A percentile compares a stretch with the other conserved stretches of the same genome.
These are phyloP conservation scores for Angomonas ambiguus DNA, from an alignment of 208 protist species.

Conservation along the genomic window DNA sequence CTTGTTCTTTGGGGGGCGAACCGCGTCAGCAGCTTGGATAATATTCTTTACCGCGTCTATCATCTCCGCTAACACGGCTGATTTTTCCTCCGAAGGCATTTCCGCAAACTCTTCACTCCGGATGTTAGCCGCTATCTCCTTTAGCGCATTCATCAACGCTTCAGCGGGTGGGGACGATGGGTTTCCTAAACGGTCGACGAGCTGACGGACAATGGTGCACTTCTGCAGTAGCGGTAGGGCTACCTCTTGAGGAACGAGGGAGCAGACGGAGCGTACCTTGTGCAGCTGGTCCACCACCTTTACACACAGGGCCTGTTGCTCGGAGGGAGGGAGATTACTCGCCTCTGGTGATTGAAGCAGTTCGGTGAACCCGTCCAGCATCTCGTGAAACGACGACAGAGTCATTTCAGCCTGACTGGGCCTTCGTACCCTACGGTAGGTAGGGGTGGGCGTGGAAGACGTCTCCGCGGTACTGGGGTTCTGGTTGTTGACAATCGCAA, in stretches of 20 bases:
- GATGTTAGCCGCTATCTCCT: conserved; percentile 21
- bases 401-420: conserved; percentile 3
- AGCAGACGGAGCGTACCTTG: conserved; percentile 29
- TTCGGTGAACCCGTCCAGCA: conserved; percentile 57
- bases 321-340: conserved; percentile 15
- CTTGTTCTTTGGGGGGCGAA: conserved; percentile 14
- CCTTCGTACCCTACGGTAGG: not conserved
- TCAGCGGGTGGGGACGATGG: not conserved
- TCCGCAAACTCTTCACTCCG: conserved; percentile 17
- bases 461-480: not conserved
- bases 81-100: conserved; percentile 11
- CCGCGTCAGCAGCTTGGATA: not conserved
- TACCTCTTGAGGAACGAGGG: conserved; percentile 34
- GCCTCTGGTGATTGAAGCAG: conserved; percentile 38
- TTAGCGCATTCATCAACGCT: conserved; percentile 12
- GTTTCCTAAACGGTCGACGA: not conserved
- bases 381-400: conserved; percentile 37
- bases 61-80: conserved; percentile 14
- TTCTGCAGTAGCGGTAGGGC: conserved; percentile 34
- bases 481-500: not conserved
- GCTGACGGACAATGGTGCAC: conserved; percentile 34
- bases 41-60: conserved; percentile 18
- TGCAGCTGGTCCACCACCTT: conserved; percentile 40
- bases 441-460: not conserved
- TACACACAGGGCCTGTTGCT: conserved; percentile 26